A percentile compares a stretch with the other conserved stretches of the same genome.
Conservation (phyloP, 257 asterid genomes). For the Scutellaria galericulata region DNA sequence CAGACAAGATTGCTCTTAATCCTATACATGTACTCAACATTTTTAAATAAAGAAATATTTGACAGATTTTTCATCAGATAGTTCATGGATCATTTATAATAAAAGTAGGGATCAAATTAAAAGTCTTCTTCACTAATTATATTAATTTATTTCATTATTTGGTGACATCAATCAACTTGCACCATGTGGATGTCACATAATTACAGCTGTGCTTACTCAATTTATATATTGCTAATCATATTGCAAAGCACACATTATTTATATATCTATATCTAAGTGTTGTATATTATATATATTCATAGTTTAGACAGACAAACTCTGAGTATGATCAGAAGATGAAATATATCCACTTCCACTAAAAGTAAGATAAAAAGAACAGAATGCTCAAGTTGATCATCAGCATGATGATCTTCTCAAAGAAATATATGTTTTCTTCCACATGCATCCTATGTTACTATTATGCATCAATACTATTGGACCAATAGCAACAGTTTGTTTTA, state of each 20-base stretch:
- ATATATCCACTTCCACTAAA: constrained; percentile 10
- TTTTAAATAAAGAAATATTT: not conserved
- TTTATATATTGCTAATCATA: not conserved
- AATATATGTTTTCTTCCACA: constrained; percentile 32
- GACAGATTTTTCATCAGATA: constrained; percentile 10
- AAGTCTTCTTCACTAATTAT: not conserved
- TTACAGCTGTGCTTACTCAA: constrained; percentile 29
- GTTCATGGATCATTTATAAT: constrained; percentile 7
- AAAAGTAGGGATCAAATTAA: no score
- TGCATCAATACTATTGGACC: not conserved
- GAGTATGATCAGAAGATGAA: constrained; percentile 15
- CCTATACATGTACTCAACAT: not conserved
- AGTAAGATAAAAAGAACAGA: not conserved
- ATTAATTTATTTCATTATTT: not conserved
- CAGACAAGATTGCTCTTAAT: not conserved
- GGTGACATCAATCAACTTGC: constrained; percentile 28
- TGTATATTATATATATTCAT: not conserved
- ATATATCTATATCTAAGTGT: not conserved
- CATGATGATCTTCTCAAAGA: not conserved
- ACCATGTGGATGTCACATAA: constrained; percentile 34
- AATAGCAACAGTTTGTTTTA: not conserved
- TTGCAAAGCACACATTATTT: not conserved
- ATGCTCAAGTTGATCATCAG: not conserved
- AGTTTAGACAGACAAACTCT: constrained; percentile 14
- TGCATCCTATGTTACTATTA: not conserved